Evolutionary conservation across 139 green algal species (phyloP).

Genomic region (Coelastrella sp.): DNA sequence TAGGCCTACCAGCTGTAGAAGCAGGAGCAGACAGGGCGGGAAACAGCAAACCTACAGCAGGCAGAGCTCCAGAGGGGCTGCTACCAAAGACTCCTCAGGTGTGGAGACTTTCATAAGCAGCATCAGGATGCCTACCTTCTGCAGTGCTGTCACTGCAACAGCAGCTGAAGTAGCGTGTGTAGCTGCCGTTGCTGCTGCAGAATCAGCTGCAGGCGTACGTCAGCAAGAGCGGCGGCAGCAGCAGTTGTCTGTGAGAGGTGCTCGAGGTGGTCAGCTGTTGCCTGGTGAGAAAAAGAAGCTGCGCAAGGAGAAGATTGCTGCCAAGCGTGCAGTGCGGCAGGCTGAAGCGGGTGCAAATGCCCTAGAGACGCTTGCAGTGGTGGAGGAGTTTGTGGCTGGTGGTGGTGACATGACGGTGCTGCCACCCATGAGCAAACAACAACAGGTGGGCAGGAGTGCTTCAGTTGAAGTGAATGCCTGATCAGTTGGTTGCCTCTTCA

Average conservation of each 20-base stretch:
- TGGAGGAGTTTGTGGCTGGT: slow-evolving; percentile 46
- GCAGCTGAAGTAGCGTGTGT: neutral
- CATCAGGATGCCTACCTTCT: neutral
- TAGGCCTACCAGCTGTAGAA: neutral
- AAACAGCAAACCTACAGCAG: slow-evolving; percentile 1
- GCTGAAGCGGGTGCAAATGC: slow-evolving; percentile 48
- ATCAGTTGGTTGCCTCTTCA: neutral
- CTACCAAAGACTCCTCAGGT: neutral
- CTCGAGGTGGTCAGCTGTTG: slow-evolving; percentile 53
- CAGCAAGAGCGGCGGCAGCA: slow-evolving; percentile 17
- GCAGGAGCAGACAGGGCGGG: neutral
- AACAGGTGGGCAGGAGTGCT: slow-evolving; percentile 34
- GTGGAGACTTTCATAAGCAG: too few relatives aligned
- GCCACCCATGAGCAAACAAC: slow-evolving; percentile 45
- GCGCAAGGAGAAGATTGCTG: slow-evolving; percentile 55
- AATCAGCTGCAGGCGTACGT: neutral
- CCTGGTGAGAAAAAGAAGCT: slow-evolving; percentile 66
- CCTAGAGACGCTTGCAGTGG: neutral
- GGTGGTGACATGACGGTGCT: slow-evolving; percentile 52
- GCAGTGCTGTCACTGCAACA: neutral
- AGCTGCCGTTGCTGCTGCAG: neutral
- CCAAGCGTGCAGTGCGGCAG: slow-evolving; percentile 53
- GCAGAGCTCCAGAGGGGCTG: neutral
- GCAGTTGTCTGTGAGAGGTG: slow-evolving; percentile 40
- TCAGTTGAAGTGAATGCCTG: neutral